Evolutionary conservation across 2,329 filamentous ascomycete genomes (phyloP), one percentile per base, ranked within the genome.

Genomic region (Colletotrichum tamarilloi): DNA sequence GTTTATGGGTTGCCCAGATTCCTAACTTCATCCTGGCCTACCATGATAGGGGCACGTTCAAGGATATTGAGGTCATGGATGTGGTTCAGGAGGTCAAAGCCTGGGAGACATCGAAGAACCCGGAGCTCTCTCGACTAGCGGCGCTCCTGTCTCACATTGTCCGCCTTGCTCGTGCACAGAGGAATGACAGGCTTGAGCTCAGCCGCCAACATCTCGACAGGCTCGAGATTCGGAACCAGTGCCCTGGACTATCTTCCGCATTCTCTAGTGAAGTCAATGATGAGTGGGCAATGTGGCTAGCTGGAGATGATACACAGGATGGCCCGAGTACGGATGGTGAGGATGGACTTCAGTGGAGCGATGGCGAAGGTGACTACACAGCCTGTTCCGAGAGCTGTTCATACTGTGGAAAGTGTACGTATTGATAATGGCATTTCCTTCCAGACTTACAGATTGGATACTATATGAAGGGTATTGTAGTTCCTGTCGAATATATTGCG

Each of bases 1-100:
- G 84, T 0, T 77, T 87, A 9, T 87, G 85, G 85, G 69, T 84
- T 1, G 69, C 80, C 0, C 85, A 84, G 67, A 79, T 83, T 5
- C 77, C 81, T 1, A 82, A 81, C 8, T 82, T 87, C 52, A 76
- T 87, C 32, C 75, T 86, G 2, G 85, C 83, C 0, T 84, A 82
- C 71, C 85, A 87, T 62, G 67, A 76, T 5, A 63, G 56, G 1
- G 83, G 84, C 0, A 6, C 75, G 1, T 86, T 87, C 67, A 67
- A 77, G 0, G 80, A 86, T 9, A 81, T 82, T 2, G 73, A 79
- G 32, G 75, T 85, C 38, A 75, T 75, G 22, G 77, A 84, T 49
- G 77, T 84, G 2, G 70, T 75, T 1, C 73, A 77, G 0, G 72
- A 81, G 3, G 74, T 86, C 24, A 62, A 75, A 3, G 59, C 74